Base-by-base conservation (phyloP, 768 basidiomycete genomes). In the Amanita polypyramis region DNA sequence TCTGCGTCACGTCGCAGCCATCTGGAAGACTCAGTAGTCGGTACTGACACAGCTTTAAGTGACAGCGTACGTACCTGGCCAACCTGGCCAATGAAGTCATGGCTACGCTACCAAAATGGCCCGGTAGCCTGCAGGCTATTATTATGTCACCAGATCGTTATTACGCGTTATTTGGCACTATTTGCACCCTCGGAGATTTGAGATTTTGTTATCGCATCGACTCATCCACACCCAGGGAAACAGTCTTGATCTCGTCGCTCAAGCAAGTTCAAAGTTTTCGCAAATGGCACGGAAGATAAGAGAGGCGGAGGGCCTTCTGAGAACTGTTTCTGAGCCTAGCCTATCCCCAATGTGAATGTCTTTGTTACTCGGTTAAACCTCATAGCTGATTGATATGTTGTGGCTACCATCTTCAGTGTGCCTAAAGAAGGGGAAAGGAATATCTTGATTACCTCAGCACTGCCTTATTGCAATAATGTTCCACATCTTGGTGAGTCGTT, bases 401-500 rank as follows among this genome's bases (percentile, higher is more conserved):
- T 45, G 36, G 44, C n/a, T 21, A 43, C 53, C 50, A 34, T 38
- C 33, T 45, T 17, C 52, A 77, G 76, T 55, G 63, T 76, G 35
- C 96, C 96, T 9, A 82, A 84, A 63, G 75, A 82, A 38, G 95
- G 94, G 39, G 84, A 93, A 65, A 72, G 73, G 47, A 99, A 98
- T 60, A 70, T 94, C 36, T 70, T 99, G 23, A 82, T 99, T 55
- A 97, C 96, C 9, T 96, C 92, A 54, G 94, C 96, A 32, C 68
- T 99, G 48, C 96, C 96, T 1, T 93, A 93, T 60, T 92, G 91
- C 64, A 97, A 97, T 64, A 97, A 97, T 58, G 94, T 96, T 9
- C 93, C 95, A 20, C 93, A 97, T 73, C 77, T 96, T 37, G 93
- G 94, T 80, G 60, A 56, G 75, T 19, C n/a, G 23, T 43, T 21